A percentile compares a stretch with the other conserved stretches of the same genome.
phyloP scores from a whole-genome alignment of 495 filamentous ascomycete genomes.

The Aspergillus bertholletiae region DNA sequence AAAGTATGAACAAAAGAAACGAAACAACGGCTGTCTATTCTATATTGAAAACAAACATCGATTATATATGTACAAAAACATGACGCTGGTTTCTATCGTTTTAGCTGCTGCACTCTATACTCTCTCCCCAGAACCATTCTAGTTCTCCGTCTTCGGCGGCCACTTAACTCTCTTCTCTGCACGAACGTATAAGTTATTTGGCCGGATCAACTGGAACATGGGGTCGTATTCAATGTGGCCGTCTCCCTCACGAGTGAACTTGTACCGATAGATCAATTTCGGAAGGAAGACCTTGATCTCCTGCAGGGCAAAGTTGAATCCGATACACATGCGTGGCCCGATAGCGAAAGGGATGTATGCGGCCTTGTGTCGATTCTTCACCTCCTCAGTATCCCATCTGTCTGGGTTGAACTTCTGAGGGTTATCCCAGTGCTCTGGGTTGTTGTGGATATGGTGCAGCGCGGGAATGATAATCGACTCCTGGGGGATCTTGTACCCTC shows the following conservation, averaged over 20 bases:
- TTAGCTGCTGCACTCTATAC: no score
- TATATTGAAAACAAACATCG: no score
- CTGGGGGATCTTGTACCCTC: conserved; percentile 50
- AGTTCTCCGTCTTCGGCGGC: conserved; percentile 24
- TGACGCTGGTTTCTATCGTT: no score
- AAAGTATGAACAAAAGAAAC: no score
- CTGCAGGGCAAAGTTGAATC: conserved; percentile 55
- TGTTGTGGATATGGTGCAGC: conserved; percentile 51
- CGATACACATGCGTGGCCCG: conserved; percentile 50
- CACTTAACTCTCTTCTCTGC: conserved; percentile 43
- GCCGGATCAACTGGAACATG: conserved; percentile 52
- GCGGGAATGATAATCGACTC: conserved; percentile 45
- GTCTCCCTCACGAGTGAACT: conserved; percentile 39
- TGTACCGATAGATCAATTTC: conserved; percentile 51
- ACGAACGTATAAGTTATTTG: conserved; percentile 51
- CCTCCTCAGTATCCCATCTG: conserved; percentile 49
- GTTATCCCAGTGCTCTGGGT: conserved; percentile 49
- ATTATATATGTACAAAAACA: no score
- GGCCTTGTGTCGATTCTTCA: conserved; percentile 39
- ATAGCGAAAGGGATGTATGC: conserved; percentile 52
- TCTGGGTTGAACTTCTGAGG: conserved; percentile 51
- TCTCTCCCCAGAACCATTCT: no score
- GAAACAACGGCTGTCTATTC: no score
- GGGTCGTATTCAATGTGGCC: conserved; percentile 54
- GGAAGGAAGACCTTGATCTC: conserved; percentile 51